Percentiles rank a stretch among this genome's conserved stretches.
Evolutionary conservation across 1,284 basidiomycete genomes (phyloP).

Genomic region (Leccinum variabile): DNA sequence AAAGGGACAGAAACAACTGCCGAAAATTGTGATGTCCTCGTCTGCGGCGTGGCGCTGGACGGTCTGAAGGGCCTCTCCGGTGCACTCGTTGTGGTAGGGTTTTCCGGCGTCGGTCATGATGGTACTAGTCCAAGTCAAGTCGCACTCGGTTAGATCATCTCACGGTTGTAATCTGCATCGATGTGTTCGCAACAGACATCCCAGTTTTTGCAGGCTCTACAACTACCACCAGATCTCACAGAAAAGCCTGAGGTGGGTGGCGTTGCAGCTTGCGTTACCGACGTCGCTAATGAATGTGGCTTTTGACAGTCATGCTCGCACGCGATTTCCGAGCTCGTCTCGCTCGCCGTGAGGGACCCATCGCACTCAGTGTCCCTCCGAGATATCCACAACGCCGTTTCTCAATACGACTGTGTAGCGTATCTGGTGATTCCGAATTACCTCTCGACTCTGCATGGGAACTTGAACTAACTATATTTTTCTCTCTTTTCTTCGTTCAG

Average conservation of each 20-base stretch:
- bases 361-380: slow-evolving; percentile 12
- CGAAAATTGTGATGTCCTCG: slow-evolving; percentile 39
- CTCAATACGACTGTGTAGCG: slow-evolving; percentile 15
- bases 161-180: background rate
- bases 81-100: slow-evolving; percentile 34
- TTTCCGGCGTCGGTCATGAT: slow-evolving; percentile 31
- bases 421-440: slow-evolving; percentile 21
- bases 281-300: background rate
- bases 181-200: slow-evolving; percentile 17
- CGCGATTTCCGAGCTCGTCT: slow-evolving; percentile 24
- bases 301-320: slow-evolving; percentile 19
- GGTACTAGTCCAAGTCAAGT: background rate
- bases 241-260: slow-evolving; percentile 22
- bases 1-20: slow-evolving; percentile 47
- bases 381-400: slow-evolving; percentile 19
- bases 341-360: slow-evolving; percentile 14
- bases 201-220: slow-evolving; percentile 20
- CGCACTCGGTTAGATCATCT: background rate
- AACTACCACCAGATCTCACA: slow-evolving; percentile 22
- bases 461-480: background rate
- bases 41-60: slow-evolving; percentile 29
- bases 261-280: background rate
- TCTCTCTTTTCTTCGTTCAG: slow-evolving; percentile 11
- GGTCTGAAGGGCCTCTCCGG: slow-evolving; percentile 42
- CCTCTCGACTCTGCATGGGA: background rate